Evolutionary conservation across 2,329 filamentous ascomycete genomes (phyloP), one percentile per base, ranked within the genome.

Genomic region (Monilinia polystroma): DNA sequence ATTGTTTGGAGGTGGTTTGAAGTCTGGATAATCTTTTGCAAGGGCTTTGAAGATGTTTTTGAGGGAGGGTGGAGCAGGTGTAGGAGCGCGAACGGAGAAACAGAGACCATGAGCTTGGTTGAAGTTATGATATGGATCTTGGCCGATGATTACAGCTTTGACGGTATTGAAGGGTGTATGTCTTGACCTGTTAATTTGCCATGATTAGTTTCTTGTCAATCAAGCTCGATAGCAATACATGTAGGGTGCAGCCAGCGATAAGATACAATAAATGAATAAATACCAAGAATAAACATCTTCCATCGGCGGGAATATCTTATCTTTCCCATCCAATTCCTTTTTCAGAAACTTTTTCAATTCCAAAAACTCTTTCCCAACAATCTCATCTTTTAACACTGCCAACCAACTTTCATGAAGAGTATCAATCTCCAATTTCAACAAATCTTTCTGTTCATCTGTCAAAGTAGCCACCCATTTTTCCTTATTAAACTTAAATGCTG

Each of bases 51-150:
- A 99, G 81, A 99, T 97, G 80, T 99, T 99, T 73, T 87, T 87
- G 20, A 99, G 87, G 0, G 92, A 97, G 0, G 94, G 93, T 0
- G 95, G 95, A 1, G 94, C 92, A 4, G 87, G 86, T 0, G 92
- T 96, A 0, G 95, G 95, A 3, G 94, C 89, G 12, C 91, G 91
- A 66, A 98, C 93, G 58, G 92, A 97, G 83, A 99, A 99, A 77
- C 91, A 94, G 68, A 99, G 88, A 54, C 95, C 95, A 78, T 98
- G 95, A 62, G 95, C 95, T 82, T 99, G 95, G 78, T 96, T 96
- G 77, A 87, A 78, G 77, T 96, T 96, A 81, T 99, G 95, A 79
- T 99, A 99, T 3, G 95, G 95, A 77, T 99, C 95, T 81, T 99
- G 95, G 71, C 95, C 95, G 65, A 98, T 79, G 75, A 99, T 93